Percentiles rank a stretch among this genome's conserved stretches.
phyloP scores from a whole-genome alignment of 116 monocot genomes.

The Phalaenopsis hybrid region DNA sequence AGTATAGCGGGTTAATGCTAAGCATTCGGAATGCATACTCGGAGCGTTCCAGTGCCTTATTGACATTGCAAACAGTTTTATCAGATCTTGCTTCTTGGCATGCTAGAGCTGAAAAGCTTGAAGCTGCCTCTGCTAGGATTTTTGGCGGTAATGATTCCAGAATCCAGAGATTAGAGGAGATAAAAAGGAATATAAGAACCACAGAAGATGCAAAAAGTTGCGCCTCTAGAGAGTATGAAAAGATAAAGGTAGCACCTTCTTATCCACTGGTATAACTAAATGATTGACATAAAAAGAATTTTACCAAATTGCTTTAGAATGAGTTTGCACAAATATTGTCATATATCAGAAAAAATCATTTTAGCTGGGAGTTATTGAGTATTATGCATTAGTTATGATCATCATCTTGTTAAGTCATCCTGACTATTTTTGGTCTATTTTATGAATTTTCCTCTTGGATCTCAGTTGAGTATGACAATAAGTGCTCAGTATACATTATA shows the following conservation, averaged over 20 bases:
- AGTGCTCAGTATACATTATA: not conserved
- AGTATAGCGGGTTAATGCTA: constrained; percentile 72
- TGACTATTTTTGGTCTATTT: not conserved
- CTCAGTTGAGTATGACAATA: not conserved
- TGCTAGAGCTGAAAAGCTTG: constrained; percentile 54
- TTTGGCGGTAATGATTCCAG: constrained; percentile 66
- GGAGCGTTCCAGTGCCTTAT: constrained; percentile 62
- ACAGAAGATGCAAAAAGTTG: constrained; percentile 70
- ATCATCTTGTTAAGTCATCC: not conserved
- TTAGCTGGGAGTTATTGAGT: not conserved
- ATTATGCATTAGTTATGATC: not conserved
- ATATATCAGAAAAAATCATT: not conserved
- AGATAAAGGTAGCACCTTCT: constrained; percentile 59
- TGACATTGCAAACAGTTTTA: constrained; percentile 69
- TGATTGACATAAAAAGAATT: not conserved
- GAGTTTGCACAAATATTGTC: not conserved
- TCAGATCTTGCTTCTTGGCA: constrained; percentile 62
- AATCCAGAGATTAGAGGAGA: constrained; percentile 51
- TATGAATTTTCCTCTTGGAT: not conserved
- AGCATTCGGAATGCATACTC: constrained; percentile 65
- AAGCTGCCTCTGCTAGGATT: constrained; percentile 61
- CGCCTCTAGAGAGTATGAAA: constrained; percentile 59
- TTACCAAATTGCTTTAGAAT: not conserved
- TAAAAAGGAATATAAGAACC: constrained; percentile 52
- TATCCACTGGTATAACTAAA: not conserved